phyloP scores from a whole-genome alignment of 108 stramenopile species.

The Conticribra weissflogii region DNA sequence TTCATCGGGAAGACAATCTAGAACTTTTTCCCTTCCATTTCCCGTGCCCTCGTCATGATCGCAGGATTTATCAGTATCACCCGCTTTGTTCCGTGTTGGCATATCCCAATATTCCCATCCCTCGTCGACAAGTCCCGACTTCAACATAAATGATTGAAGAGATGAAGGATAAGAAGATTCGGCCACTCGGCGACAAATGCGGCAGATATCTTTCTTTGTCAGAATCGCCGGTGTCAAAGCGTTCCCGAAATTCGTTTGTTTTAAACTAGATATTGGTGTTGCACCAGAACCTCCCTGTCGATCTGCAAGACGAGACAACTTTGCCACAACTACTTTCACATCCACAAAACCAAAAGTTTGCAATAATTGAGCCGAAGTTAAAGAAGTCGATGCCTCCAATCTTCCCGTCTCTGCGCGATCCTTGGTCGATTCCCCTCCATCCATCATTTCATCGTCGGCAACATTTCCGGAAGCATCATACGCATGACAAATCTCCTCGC shows the following conservation, averaged over 20 bases:
- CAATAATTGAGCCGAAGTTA: slow-evolving; percentile 73
- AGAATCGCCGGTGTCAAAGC: slow-evolving; percentile 60
- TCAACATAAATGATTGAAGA: slow-evolving; percentile 37
- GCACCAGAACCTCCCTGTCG: not conserved
- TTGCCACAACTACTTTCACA: slow-evolving; percentile 6
- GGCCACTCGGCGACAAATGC: slow-evolving; percentile 43
- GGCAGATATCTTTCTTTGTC: slow-evolving; percentile 48
- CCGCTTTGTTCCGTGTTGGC: slow-evolving; percentile 3
- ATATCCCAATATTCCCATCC: slow-evolving; percentile 54
- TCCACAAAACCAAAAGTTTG: slow-evolving; percentile 90
- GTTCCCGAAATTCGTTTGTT: too few species aligned
- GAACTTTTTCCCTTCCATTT: not conserved
- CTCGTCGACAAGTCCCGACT: slow-evolving; percentile 31
- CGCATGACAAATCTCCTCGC: slow-evolving; percentile 81
- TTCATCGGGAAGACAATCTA: slow-evolving; percentile 36
- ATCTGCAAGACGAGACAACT: slow-evolving; percentile 7
- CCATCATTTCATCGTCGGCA: not conserved
- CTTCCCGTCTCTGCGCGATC: not conserved
- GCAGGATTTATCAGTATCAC: not conserved
- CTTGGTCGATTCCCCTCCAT: not conserved
- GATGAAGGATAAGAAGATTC: slow-evolving; percentile 34
- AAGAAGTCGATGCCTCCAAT: slow-evolving; percentile 5
- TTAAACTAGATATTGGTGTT: too few species aligned
- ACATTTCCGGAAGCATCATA: slow-evolving; percentile 42
- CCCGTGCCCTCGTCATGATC: not conserved